Conservation (phyloP, 331 rosid genomes). For the Prunus yedoensis region DNA sequence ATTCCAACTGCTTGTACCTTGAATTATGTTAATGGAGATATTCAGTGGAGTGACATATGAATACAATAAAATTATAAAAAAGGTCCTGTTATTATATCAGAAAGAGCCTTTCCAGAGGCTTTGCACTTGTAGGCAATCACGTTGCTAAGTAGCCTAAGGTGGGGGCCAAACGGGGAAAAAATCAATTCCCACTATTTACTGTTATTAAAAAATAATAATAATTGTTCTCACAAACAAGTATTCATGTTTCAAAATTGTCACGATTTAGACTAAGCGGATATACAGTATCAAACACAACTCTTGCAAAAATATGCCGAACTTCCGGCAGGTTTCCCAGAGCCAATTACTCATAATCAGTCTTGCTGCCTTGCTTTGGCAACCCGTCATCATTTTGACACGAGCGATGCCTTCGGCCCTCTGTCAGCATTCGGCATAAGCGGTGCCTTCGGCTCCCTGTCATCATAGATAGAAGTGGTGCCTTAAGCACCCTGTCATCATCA, state of each 20-base stretch:
- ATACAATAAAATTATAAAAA: too few relatives aligned
- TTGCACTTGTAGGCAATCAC: too few relatives aligned
- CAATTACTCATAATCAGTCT: conserved; percentile 53
- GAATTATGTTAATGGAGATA: background rate
- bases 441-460: too few relatives aligned
- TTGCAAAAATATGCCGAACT: conserved; percentile 71
- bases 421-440: too few relatives aligned
- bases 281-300: conserved; percentile 74
- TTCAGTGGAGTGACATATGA: background rate
- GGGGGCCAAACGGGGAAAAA: background rate
- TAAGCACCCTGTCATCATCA: too few relatives aligned
- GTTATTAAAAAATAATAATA: background rate
- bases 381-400: too few relatives aligned
- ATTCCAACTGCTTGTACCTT: background rate
- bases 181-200: background rate
- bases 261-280: conserved; percentile 49
- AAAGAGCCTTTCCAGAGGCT: too few relatives aligned
- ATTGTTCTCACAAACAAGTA: conserved; percentile 5
- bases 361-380: conserved; percentile 55
- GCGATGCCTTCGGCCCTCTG: too few relatives aligned
- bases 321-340: conserved; percentile 52
- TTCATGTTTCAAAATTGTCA: conserved; percentile 6
- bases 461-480: too few relatives aligned
- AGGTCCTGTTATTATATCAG: too few relatives aligned
- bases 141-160: background rate